Evolutionary conservation across 2,329 filamentous ascomycete genomes (phyloP).

Genomic region (Macrophomina tecta): DNA sequence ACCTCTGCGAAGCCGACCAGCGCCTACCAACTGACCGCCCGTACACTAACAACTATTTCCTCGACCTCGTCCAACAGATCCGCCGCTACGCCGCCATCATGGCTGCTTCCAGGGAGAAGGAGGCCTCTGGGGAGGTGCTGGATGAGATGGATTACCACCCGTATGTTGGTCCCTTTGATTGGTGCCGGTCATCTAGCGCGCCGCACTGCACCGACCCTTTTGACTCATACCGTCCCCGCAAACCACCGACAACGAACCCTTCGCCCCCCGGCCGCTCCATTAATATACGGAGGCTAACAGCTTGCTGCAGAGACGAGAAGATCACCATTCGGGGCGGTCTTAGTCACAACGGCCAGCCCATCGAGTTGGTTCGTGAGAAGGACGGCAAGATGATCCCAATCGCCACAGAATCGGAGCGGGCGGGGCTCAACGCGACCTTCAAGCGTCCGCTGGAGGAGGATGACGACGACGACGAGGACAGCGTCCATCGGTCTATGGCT

Average conservation of each 20-base stretch:
- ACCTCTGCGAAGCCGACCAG: conserved; percentile 85
- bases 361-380: conserved; percentile 82
- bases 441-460: conserved; percentile 64
- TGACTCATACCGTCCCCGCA: conserved; percentile 1
- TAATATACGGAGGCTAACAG: conserved; percentile 34
- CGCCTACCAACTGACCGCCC: conserved; percentile 82
- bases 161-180: conserved; percentile 44
- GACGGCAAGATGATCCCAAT: conserved; percentile 81
- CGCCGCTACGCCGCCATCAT: conserved; percentile 86
- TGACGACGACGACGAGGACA: conserved; percentile 77
- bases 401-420: conserved; percentile 48
- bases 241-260: not conserved
- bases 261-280: not conserved
- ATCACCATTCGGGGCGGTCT: conserved; percentile 83
- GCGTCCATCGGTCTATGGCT: conserved; percentile 90
- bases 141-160: conserved; percentile 59
- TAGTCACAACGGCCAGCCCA: conserved; percentile 79
- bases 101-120: conserved; percentile 73
- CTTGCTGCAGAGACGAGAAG: conserved; percentile 65
- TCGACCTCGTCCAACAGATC: conserved; percentile 95
- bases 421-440: conserved; percentile 53
- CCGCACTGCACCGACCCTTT: conserved; percentile 6
- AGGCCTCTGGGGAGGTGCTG: conserved; percentile 60
- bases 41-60: conserved; percentile 95
- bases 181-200: not conserved